Conservation (phyloP, 129 eudicot species). For the Saposhnikovia divaricata region DNA sequence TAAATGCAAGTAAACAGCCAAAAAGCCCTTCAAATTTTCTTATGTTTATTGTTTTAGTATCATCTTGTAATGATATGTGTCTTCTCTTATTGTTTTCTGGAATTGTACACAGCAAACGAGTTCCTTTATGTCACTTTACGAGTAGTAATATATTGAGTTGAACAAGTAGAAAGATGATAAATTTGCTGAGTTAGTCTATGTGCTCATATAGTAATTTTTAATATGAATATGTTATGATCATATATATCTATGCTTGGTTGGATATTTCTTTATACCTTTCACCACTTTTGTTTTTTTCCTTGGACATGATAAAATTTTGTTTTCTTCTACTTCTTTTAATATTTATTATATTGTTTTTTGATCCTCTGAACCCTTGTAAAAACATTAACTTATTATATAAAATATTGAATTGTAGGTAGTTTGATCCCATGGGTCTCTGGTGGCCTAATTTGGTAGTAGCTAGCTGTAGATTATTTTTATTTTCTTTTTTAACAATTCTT, state of each 20-base stretch:
- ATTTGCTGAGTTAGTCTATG: neutral
- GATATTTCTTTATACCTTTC: neutral
- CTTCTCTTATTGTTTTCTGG: neutral
- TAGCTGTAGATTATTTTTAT: no score
- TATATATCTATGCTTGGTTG: neutral
- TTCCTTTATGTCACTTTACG: neutral
- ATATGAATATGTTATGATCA: neutral
- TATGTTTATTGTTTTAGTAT: neutral
- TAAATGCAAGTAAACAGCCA: neutral
- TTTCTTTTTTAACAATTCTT: no score
- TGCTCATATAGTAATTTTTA: neutral
- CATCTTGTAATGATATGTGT: neutral
- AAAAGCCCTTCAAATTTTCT: no score
- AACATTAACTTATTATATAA: neutral
- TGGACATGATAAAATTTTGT: neutral
- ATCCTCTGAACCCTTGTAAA: neutral
- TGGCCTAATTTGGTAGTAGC: neutral
- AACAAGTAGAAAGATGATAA: neutral
- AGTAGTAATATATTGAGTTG: neutral
- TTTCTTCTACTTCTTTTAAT: neutral
- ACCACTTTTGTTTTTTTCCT: neutral
- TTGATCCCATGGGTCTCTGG: neutral
- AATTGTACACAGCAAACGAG: neutral
- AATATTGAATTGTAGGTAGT: neutral
- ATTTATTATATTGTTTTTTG: neutral